phyloP scores from a whole-genome alignment of 345 rosid species.

The Stellera chamaejasme region DNA sequence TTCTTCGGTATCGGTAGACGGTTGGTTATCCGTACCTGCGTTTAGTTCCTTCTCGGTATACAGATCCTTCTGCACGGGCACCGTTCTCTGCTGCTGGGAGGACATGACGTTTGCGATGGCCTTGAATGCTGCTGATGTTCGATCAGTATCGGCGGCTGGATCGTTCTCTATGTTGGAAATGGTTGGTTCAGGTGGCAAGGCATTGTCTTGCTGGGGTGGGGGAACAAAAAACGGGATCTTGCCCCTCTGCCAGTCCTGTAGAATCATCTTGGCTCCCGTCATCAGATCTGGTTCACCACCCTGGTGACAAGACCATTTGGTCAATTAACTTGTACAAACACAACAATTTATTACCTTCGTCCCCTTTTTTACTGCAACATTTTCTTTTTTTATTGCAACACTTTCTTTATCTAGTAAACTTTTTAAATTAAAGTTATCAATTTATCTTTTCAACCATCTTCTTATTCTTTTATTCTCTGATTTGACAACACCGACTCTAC shows the following conservation, averaged over 20 bases:
- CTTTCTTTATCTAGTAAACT: too few relatives aligned
- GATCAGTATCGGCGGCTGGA: constrained; percentile 33
- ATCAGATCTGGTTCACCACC: constrained; percentile 88
- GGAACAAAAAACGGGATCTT: constrained; percentile 82
- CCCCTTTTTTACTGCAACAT: too few relatives aligned
- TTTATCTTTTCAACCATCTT: too few relatives aligned
- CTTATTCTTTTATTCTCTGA: too few relatives aligned
- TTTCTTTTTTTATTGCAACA: too few relatives aligned
- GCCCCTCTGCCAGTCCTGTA: constrained; percentile 98
- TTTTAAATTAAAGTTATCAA: too few relatives aligned
- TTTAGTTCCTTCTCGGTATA: constrained; percentile 49
- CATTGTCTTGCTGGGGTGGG: constrained; percentile 46
- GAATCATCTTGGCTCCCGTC: constrained; percentile 90
- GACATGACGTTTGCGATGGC: constrained; percentile 70
- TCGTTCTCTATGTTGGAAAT: constrained; percentile 36
- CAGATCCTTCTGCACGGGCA: constrained; percentile 78
- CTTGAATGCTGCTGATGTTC: constrained; percentile 59
- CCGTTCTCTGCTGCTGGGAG: constrained; percentile 61
- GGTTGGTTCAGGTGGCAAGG: constrained; percentile 25
- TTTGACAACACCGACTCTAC: too few relatives aligned
- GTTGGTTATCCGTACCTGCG: neutral
- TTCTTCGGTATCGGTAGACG: too few relatives aligned
- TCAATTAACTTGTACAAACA: too few relatives aligned
- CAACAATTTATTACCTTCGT: too few relatives aligned
- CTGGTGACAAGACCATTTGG: constrained; percentile 17